Evolutionary conservation across 78 protist genomes (phyloP).

Genomic region (Dictyostelium capitatum): DNA sequence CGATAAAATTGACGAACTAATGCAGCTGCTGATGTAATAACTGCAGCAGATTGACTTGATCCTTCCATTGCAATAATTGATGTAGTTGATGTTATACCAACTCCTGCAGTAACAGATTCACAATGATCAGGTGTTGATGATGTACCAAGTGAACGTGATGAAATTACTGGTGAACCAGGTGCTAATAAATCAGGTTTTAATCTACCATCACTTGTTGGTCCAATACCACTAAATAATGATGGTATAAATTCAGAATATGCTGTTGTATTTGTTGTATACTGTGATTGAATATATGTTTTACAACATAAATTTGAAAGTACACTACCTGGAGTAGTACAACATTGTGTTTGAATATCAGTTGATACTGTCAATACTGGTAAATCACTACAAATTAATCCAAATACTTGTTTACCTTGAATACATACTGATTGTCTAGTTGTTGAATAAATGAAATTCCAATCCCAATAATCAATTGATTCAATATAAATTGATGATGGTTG

Average conservation of each 20-base stretch:
- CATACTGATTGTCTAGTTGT: not conserved
- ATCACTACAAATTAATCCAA: not conserved
- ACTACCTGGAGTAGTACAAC: not conserved
- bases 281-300: not conserved
- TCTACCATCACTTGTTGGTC: slow-evolving; percentile 66
- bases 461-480: slow-evolving; percentile 6
- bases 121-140: slow-evolving; percentile 17
- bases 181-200: slow-evolving; percentile 70
- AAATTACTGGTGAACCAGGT: slow-evolving; percentile 44
- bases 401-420: not conserved
- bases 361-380: not conserved
- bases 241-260: not conserved
- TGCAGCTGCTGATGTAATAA: slow-evolving; percentile 7
- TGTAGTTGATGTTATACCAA: not conserved
- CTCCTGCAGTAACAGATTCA: not conserved
- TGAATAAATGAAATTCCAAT: slow-evolving; percentile 8
- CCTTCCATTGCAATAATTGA: slow-evolving; percentile 48
- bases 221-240: slow-evolving; percentile 17
- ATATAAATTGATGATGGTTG: not conserved
- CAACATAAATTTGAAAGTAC: not conserved
- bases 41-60: slow-evolving; percentile 31
- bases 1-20: slow-evolving; percentile 39
- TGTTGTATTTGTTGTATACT: slow-evolving; percentile 1
- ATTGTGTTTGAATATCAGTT: not conserved
- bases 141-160: slow-evolving; percentile 21